A percentile compares a stretch with the other conserved stretches of the same genome.
Evolutionary conservation across 2,329 filamentous ascomycete genomes (phyloP).

Genomic region (Fusarium newnesense): DNA sequence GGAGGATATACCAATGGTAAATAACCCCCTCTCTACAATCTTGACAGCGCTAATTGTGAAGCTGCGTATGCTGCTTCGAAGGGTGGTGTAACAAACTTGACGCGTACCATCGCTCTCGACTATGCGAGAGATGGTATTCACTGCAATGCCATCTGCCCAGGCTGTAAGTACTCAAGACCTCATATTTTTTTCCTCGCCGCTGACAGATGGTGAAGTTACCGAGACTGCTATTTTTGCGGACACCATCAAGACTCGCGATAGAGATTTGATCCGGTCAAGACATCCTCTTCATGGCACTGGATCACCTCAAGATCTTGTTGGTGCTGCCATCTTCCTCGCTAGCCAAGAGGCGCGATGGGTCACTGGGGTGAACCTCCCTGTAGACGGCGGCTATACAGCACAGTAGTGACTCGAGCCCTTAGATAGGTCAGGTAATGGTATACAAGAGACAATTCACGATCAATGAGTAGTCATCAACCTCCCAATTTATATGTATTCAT

Average conservation of each 20-base stretch:
- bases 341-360: slow-evolving; percentile 54
- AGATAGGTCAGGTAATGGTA: too few species aligned
- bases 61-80: slow-evolving; percentile 60
- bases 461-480: rapidly evolving
- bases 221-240: slow-evolving; percentile 44
- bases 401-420: slow-evolving; percentile 32
- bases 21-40: rapidly evolving
- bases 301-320: slow-evolving; percentile 42
- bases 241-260: slow-evolving; percentile 28
- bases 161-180: slow-evolving; percentile 44
- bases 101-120: slow-evolving; percentile 59
- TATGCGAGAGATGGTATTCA: slow-evolving; percentile 61
- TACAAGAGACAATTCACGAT: too few species aligned
- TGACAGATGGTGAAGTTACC: slow-evolving; percentile 20
- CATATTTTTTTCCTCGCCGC: rapidly evolving
- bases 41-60: not conserved
- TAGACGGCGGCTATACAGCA: slow-evolving; percentile 54
- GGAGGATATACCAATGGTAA: slow-evolving; percentile 42
- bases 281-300: slow-evolving; percentile 46
- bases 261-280: slow-evolving; percentile 18
- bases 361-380: slow-evolving; percentile 51
- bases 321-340: slow-evolving; percentile 52
- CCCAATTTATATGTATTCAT: slow-evolving; percentile 18
- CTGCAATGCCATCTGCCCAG: slow-evolving; percentile 64
- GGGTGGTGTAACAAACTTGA: slow-evolving; percentile 61